Evolutionary conservation across 495 filamentous ascomycete species (phyloP), one percentile per base, ranked within the genome.

Genomic region (Neurospora discreta): DNA sequence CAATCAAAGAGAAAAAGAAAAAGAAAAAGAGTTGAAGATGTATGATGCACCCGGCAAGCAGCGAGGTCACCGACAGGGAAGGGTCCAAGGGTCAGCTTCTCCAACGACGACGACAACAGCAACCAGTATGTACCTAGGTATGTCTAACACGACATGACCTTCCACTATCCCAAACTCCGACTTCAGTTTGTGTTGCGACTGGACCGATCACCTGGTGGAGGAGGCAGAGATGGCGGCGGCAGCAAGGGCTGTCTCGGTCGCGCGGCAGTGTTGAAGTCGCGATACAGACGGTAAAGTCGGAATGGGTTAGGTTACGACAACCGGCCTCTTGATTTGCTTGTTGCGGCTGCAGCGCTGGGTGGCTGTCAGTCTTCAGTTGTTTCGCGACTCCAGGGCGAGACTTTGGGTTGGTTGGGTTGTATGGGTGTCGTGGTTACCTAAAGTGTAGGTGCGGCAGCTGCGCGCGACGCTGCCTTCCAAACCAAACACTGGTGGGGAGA

Each of bases 401-500:
- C 16, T 41, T 40, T n/a, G 36, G 65, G 8, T 30, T 20, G 33
- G 23, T 10, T 13, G 3, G 10, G 70, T 18, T 71, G 58, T 16
- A 79, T 79, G n/a, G n/a, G n/a, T n/a, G 78, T 80, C 79, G 75
- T 80, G 79, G 77, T 79, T 33, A n/a, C n/a, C n/a, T n/a, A n/a
- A n/a, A n/a, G n/a, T n/a, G n/a, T n/a, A 71, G 76, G 73, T 76
- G 74, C 76, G 33, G 68, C 36, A 69, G 78, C 72, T 72, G 65
- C 74, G 65, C 74, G 72, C 75, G 73, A 69, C 72, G 68, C 68
- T 44, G 69, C 68, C 44, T 26, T 60, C 20, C 52, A 33, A 60
- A 33, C 52, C 26, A 60, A 60, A 33, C 52, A 60, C 26, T 65
- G 65, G 69, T 67, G 70, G 71, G 46, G 71, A 73, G 69, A 74